Percentiles rank a stretch among this genome's conserved stretches.
Conservation (phyloP, 768 basidiomycete genomes). For the Trametes gibbosa region DNA sequence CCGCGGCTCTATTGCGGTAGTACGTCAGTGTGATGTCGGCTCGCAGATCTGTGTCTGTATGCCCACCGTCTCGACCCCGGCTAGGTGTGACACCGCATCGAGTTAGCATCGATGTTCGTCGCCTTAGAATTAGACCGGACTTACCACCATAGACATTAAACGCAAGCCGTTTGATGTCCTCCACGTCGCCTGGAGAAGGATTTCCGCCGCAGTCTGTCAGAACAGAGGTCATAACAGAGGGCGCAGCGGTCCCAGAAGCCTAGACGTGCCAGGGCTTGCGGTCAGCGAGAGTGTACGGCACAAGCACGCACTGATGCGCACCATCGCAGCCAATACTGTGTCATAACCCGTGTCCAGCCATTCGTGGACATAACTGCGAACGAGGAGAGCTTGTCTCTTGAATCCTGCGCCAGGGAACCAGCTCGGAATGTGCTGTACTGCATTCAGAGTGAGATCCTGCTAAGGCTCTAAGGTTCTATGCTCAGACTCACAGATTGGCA, state of each 20-base stretch:
- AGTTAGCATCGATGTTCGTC: background rate
- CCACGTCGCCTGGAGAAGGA: background rate
- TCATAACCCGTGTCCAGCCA: constrained; percentile 25
- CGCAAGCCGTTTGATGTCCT: background rate
- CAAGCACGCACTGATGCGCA: background rate
- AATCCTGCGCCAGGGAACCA: constrained; percentile 36
- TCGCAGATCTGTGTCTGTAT: no score
- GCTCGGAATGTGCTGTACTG: constrained; percentile 26
- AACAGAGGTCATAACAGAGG: background rate
- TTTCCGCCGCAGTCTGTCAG: background rate
- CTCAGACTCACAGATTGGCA: background rate
- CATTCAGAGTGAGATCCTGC: background rate
- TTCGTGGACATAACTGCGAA: constrained; percentile 13
- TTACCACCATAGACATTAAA: constrained; percentile 1
- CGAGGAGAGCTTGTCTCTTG: constrained; percentile 22
- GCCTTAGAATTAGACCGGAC: background rate
- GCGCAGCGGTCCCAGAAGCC: background rate
- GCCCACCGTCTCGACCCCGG: constrained; percentile 6
- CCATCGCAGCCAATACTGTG: background rate
- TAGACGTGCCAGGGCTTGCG: constrained; percentile 15
- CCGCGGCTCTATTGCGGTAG: constrained; percentile 35
- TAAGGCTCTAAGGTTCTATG: background rate
- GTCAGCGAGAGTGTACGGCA: background rate
- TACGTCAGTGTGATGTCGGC: no score
- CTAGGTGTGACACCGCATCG: background rate